phyloP scores from a whole-genome alignment of 139 green algal genomes.

The Ettlia oleoabundans region DNA sequence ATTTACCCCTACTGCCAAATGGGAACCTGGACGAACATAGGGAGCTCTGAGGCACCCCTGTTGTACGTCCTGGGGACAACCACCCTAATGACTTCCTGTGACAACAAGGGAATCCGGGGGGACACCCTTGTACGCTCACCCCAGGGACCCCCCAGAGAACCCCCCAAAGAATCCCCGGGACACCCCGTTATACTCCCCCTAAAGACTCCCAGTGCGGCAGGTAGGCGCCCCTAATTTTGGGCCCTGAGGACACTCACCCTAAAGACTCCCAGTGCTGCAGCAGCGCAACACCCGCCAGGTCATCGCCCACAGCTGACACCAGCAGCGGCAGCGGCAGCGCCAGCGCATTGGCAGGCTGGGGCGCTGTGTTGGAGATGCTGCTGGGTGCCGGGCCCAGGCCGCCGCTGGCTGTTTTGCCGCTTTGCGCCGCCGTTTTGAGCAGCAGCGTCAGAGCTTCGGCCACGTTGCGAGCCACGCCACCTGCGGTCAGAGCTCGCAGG shows the following conservation, averaged over 20 bases:
- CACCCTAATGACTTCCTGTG: no score
- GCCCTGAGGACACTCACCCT: conserved; percentile 31
- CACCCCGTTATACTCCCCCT: no score
- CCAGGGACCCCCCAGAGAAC: no score
- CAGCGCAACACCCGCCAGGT: conserved; percentile 52
- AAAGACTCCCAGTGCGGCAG: no score
- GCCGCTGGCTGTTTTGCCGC: not conserved
- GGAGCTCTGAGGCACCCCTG: no score
- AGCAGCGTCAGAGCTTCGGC: conserved; percentile 52
- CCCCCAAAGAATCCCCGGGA: no score
- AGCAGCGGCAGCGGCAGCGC: conserved; percentile 39
- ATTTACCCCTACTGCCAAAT: no score
- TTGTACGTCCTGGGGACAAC: no score
- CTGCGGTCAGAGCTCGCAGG: conserved; percentile 29
- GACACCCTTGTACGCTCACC: no score
- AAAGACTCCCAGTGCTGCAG: conserved; percentile 33
- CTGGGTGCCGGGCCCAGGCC: conserved; percentile 5
- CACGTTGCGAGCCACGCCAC: conserved; percentile 73
- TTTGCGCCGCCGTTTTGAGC: not conserved
- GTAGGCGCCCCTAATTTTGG: no score
- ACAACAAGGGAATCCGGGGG: no score
- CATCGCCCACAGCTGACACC: conserved; percentile 55
- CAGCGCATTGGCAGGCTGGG: not conserved
- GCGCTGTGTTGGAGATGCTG: not conserved
- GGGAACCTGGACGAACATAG: no score